These are phyloP conservation scores for Cladochytrium tenue DNA, from an alignment of 371 early-diverging fungal genomes.

Conservation along the genomic window DNA sequence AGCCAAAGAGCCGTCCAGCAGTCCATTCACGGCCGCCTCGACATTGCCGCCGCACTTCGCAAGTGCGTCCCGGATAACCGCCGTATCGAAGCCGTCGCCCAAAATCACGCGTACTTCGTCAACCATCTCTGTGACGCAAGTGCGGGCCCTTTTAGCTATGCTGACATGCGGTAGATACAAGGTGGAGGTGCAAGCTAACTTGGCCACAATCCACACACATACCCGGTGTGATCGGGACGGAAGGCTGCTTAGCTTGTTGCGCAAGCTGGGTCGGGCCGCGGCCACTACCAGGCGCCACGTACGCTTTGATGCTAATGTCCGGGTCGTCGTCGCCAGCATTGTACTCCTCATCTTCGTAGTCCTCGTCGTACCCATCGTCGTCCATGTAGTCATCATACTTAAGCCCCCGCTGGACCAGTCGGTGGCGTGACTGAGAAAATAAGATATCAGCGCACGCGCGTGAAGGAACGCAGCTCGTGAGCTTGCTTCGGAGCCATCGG, in stretches of 20 bases:
- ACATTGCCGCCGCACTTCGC: not conserved
- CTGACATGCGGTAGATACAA: not conserved
- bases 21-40: not conserved
- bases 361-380: slow-evolving; percentile 16
- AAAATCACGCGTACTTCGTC: not conserved
- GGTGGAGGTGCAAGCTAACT: not conserved
- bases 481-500: too few species aligned
- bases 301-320: not conserved
- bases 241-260: not conserved
- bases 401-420: slow-evolving; percentile 1
- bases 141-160: not conserved
- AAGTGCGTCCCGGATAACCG: not conserved
- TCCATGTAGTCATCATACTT: slow-evolving; percentile 3
- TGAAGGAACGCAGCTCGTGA: too few species aligned
- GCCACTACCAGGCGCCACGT: not conserved
- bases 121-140: not conserved
- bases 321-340: slow-evolving; percentile 36
- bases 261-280: too few species aligned
- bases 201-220: not conserved
- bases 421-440: slow-evolving; percentile 23
- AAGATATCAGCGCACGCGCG: not conserved
- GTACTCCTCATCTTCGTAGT: slow-evolving; percentile 38
- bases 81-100: not conserved
- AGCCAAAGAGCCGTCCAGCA: slow-evolving; percentile 1
- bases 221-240: not conserved